Percentiles rank a stretch among this genome's conserved stretches.
phyloP scores from a whole-genome alignment of 208 protist species.

The Leishmania guyanensis region DNA sequence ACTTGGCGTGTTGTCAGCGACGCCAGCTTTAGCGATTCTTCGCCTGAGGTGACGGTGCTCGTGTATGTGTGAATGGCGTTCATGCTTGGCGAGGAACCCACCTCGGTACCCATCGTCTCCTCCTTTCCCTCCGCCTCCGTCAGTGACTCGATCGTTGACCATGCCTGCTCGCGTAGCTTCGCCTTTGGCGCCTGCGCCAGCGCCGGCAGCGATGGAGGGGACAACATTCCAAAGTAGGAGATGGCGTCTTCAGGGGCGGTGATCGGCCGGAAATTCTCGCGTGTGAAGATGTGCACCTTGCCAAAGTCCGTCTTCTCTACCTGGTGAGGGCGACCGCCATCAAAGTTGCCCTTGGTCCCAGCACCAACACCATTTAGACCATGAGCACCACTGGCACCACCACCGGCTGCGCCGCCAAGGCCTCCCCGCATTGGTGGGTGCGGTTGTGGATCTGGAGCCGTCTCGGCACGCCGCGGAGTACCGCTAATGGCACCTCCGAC shows the following conservation, averaged over 20 bases:
- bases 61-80: constrained; percentile 8
- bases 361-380: background rate
- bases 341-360: constrained; percentile 4
- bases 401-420: constrained; percentile 12
- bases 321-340: constrained; percentile 12
- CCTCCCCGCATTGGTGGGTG: constrained; percentile 13
- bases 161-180: background rate
- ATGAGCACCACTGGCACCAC: constrained; percentile 4
- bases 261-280: constrained; percentile 69
- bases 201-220: constrained; percentile 16
- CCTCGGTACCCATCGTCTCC: constrained; percentile 2
- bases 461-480: constrained; percentile 66
- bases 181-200: constrained; percentile 8
- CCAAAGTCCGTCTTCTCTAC: constrained; percentile 53
- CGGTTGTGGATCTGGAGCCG: constrained; percentile 61
- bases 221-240: constrained; percentile 25
- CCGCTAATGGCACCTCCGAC: background rate
- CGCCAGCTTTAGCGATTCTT: constrained; percentile 72
- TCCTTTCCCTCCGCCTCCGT: background rate
- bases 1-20: constrained; percentile 64
- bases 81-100: background rate
- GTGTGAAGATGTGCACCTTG: constrained; percentile 60
- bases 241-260: constrained; percentile 51
- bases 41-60: constrained; percentile 27
- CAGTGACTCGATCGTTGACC: background rate